Conservation (phyloP, 2,329 filamentous ascomycete species). For the Graphilbum sp. region DNA sequence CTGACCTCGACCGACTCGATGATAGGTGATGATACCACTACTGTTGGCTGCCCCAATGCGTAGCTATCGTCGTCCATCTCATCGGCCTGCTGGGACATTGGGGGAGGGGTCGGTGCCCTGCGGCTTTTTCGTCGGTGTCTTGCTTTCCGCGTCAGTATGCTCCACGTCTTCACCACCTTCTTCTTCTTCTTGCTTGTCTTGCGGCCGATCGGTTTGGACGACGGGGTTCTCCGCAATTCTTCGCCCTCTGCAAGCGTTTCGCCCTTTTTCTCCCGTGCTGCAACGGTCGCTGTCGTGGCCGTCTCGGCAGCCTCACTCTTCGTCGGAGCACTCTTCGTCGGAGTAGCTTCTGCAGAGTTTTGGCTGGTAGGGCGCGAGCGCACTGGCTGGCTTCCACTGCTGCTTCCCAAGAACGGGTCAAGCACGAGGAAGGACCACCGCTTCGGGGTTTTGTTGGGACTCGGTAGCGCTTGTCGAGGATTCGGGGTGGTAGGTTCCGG, state of each 20-base stretch:
- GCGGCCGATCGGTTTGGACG: constrained; percentile 13
- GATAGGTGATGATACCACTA: constrained; percentile 13
- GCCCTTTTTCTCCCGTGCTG: too few species aligned
- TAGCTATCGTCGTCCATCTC: constrained; percentile 14
- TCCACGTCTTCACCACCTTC: constrained; percentile 62
- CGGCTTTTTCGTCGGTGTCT: constrained; percentile 30
- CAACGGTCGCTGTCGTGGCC: too few species aligned
- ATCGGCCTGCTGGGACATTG: constrained; percentile 15
- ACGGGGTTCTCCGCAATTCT: too few species aligned
- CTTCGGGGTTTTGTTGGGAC: constrained; percentile 34
- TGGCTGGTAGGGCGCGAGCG: constrained; percentile 30
- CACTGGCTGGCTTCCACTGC: constrained; percentile 23
- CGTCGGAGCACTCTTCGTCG: too few species aligned
- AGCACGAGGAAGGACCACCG: constrained; percentile 48
- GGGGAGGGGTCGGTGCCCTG: constrained; percentile 31
- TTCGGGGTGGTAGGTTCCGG: constrained; percentile 7
- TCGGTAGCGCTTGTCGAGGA: constrained; percentile 21
- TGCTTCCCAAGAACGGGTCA: constrained; percentile 31
- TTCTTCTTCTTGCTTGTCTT: constrained; percentile 39
- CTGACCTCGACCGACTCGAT: constrained; percentile 4
- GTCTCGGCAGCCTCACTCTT: too few species aligned
- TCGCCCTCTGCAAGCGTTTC: too few species aligned
- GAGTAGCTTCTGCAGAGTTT: constrained; percentile 23
- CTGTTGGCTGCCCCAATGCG: constrained; percentile 11
- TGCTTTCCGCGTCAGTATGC: constrained; percentile 46